A percentile compares a stretch with the other conserved stretches of the same genome.
Conservation (phyloP, 257 asterid genomes). For the Salvia rosmarinus region DNA sequence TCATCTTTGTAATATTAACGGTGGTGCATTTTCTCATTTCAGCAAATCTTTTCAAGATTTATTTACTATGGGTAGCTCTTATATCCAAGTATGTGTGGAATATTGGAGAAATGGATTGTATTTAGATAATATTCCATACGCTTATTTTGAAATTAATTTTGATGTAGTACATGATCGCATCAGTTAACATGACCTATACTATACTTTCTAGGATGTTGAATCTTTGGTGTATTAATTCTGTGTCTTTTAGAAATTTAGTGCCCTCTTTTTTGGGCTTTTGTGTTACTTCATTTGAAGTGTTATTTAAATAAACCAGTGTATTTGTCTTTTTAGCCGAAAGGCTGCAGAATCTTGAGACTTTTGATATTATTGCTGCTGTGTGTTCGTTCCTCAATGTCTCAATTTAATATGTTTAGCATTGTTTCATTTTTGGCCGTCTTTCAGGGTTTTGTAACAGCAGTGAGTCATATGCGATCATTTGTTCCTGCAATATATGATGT, state of each 20-base stretch:
- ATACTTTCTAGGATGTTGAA: background rate
- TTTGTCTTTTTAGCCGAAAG: background rate
- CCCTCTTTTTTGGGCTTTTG: background rate
- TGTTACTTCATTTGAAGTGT: background rate
- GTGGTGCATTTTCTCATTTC: background rate
- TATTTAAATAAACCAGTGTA: background rate
- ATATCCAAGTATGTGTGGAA: background rate
- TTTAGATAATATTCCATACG: background rate
- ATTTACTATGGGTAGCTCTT: background rate
- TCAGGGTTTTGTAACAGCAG: constrained; percentile 97
- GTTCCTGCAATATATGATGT: constrained; percentile 94
- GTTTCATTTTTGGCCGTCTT: constrained; percentile 27
- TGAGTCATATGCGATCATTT: constrained; percentile 80
- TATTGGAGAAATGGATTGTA: background rate
- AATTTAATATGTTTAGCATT: constrained; percentile 3
- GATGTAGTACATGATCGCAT: background rate
- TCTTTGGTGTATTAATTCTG: background rate
- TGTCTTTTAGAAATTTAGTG: background rate
- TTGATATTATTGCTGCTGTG: background rate
- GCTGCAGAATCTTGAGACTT: constrained; percentile 7
- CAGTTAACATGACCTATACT: background rate
- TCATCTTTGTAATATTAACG: background rate
- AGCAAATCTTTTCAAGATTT: constrained; percentile 17
- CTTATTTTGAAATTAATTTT: background rate
- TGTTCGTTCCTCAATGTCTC: constrained; percentile 8